Evolutionary conservation across 2,329 filamentous ascomycete genomes (phyloP).

Genomic region (Fusarium dimerum): DNA sequence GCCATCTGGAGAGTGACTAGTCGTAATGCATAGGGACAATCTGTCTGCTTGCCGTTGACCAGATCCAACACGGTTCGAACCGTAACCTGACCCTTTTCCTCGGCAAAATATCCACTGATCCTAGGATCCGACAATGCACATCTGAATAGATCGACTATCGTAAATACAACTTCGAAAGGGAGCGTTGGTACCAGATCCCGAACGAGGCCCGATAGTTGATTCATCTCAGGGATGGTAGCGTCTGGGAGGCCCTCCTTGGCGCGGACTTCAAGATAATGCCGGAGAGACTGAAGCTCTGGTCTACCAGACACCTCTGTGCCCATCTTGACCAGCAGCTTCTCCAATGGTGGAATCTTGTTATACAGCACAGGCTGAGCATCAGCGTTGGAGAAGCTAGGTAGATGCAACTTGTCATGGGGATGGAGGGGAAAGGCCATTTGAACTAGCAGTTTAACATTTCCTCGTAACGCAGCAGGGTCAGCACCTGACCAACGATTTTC

Average conservation of each 20-base stretch:
- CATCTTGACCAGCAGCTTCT: slow-evolving; percentile 80
- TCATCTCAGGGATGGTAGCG: slow-evolving; percentile 70
- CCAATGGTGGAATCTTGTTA: slow-evolving; percentile 76
- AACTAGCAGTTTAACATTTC: slow-evolving; percentile 72
- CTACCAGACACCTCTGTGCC: slow-evolving; percentile 58
- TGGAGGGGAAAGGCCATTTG: slow-evolving; percentile 76
- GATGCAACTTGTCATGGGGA: slow-evolving; percentile 68
- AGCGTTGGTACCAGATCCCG: slow-evolving; percentile 55
- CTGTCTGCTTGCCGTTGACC: slow-evolving; percentile 52
- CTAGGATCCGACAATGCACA: slow-evolving; percentile 75
- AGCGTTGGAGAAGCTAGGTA: slow-evolving; percentile 69
- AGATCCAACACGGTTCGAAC: slow-evolving; percentile 61
- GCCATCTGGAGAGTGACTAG: slow-evolving; percentile 81
- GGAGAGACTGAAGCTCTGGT: slow-evolving; percentile 62
- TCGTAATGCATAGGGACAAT: slow-evolving; percentile 77
- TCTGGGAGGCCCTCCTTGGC: slow-evolving; percentile 60
- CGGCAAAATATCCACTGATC: slow-evolving; percentile 79
- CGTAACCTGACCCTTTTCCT: slow-evolving; percentile 68
- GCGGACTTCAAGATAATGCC: slow-evolving; percentile 69
- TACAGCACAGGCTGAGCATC: slow-evolving; percentile 70
- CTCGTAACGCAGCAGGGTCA: slow-evolving; percentile 65
- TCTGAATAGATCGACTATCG: slow-evolving; percentile 82
- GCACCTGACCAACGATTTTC: slow-evolving; percentile 81
- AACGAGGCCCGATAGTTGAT: slow-evolving; percentile 63
- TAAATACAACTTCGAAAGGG: slow-evolving; percentile 69